Percentiles rank a stretch among this genome's conserved stretches.
Evolutionary conservation across 1,139 yeast genomes (phyloP).

Genomic region (Sugiyamaella pinicola): DNA sequence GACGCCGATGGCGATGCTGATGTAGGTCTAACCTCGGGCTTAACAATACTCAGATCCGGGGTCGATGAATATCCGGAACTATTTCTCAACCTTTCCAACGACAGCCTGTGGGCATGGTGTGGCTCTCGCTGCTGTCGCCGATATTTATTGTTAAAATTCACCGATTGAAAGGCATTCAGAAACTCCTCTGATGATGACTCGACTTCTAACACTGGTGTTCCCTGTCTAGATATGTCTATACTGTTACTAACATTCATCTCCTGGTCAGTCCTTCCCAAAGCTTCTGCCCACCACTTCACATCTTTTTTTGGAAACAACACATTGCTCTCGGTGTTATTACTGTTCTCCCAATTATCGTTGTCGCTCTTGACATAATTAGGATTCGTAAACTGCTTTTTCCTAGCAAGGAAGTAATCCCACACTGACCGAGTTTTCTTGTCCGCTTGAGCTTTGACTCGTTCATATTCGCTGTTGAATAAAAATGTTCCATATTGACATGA

Average conservation of each 20-base stretch:
- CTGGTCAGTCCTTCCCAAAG: slow-evolving; percentile 73
- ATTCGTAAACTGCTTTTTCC: slow-evolving; percentile 71
- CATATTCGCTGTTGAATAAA: slow-evolving; percentile 72
- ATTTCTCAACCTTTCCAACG: slow-evolving; percentile 3
- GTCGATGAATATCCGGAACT: slow-evolving; percentile 11
- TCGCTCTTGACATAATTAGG: slow-evolving; percentile 9
- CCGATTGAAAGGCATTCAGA: slow-evolving; percentile 17
- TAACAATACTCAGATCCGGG: slow-evolving; percentile 4
- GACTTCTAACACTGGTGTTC: slow-evolving; percentile 4
- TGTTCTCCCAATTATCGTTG: slow-evolving; percentile 38
- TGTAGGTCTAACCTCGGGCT: background rate
- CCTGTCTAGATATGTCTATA: slow-evolving; percentile 14
- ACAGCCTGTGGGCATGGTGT: background rate
- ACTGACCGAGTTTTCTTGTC: slow-evolving; percentile 66
- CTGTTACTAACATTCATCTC: slow-evolving; percentile 62
- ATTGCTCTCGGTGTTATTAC: slow-evolving; percentile 42
- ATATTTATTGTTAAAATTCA: slow-evolving; percentile 13
- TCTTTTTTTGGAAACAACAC: slow-evolving; percentile 70
- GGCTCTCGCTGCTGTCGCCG: background rate
- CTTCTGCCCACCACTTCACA: slow-evolving; percentile 85
- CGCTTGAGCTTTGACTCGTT: slow-evolving; percentile 50
- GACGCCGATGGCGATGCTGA: background rate
- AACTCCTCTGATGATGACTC: slow-evolving; percentile 2
- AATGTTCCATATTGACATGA: slow-evolving; percentile 96
- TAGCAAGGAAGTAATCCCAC: slow-evolving; percentile 90